Evolutionary conservation across 1,284 basidiomycete genomes (phyloP), one percentile per base, ranked within the genome.

Genomic region (Sporisorium iseilematis-ciliati): DNA sequence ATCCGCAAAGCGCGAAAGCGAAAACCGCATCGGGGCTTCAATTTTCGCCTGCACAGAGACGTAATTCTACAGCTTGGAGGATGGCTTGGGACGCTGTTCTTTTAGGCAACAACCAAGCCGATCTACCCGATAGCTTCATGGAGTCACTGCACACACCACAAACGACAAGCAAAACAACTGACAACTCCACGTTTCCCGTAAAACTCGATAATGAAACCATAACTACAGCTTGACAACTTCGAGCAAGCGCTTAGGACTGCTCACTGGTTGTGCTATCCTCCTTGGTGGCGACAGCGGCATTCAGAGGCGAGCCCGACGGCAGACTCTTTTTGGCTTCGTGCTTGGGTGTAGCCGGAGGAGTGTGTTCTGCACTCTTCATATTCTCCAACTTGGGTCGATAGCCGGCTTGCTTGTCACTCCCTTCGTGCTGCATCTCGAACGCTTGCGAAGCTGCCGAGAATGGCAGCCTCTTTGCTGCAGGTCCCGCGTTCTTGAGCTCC

Each of bases 301-400:
- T 29, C n/a, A 56, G 26, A 14, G 54, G 38, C 42, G 29, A 54
- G 2, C 16, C 26, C 4, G 57, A 57, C 7, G 54, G 25, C n/a
- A 52, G 49, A 11, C 20, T 58, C 58, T 51, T 60, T 31, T 46
- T 55, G 14, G 58, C 55, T 29, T 73, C 70, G 31, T 58, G 45
- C 48, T 49, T 58, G 20, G 75, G 75, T 21, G 70, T 77, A 0
- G 70, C 54, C 12, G 70, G 70, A 8, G 77, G 77, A 42, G 77
- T 78, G 31, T 67, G 66, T 42, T 78, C 77, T 25, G 77, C 77
- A 31, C 73, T 71, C 73, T 62, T 65, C 77, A 78, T 78, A n/a
- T 66, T 46, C 40, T 69, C 69, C 63, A 78, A 41, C 58, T 51
- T 52, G 14, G 76, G 72, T 35, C 57, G 26, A 21, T 57, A 56